Evolutionary conservation across 2,329 filamentous ascomycete species (phyloP).

Genomic region (Stagonosporopsis rhizophila): DNA sequence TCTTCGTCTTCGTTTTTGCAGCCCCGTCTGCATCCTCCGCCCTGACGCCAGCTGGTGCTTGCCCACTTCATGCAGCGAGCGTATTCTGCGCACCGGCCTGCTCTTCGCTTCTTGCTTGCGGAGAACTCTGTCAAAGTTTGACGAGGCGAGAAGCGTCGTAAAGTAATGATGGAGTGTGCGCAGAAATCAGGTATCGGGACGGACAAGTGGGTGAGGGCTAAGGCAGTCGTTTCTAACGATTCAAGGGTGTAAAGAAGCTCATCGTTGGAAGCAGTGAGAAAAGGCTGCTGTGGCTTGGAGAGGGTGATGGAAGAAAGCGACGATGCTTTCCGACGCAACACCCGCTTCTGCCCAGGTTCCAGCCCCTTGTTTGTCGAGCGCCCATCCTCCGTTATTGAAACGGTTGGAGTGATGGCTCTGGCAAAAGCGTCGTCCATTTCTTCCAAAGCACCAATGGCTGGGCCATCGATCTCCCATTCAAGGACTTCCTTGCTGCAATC

Average conservation of each 20-base stretch:
- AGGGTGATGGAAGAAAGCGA: conserved; percentile 14
- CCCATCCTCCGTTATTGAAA: conserved; percentile 2
- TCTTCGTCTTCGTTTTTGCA: conserved; percentile 47
- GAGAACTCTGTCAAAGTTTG: conserved; percentile 33
- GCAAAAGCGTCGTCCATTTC: conserved; percentile 42
- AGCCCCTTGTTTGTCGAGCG: not conserved
- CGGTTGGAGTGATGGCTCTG: conserved; percentile 28
- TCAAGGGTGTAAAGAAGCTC: conserved; percentile 43
- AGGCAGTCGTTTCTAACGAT: conserved; percentile 43
- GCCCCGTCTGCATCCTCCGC: conserved; percentile 41
- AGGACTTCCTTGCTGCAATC: conserved; percentile 37
- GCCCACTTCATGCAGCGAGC: conserved; percentile 47
- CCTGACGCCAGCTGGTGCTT: conserved; percentile 38
- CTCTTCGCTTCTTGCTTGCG: conserved; percentile 29
- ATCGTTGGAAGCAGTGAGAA: conserved; percentile 27
- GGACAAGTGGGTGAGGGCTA: conserved; percentile 35
- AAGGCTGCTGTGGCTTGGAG: conserved; percentile 23
- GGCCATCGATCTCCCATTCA: conserved; percentile 40
- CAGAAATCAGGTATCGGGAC: conserved; percentile 39
- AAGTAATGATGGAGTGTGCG: conserved; percentile 41
- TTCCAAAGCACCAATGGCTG: conserved; percentile 33
- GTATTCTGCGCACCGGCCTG: conserved; percentile 38
- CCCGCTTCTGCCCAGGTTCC: conserved; percentile 17
- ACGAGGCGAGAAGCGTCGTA: conserved; percentile 38
- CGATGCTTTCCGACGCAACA: conserved; percentile 33